Evolutionary conservation across 345 rosid genomes (phyloP).

Genomic region (Nasturtium officinale): DNA sequence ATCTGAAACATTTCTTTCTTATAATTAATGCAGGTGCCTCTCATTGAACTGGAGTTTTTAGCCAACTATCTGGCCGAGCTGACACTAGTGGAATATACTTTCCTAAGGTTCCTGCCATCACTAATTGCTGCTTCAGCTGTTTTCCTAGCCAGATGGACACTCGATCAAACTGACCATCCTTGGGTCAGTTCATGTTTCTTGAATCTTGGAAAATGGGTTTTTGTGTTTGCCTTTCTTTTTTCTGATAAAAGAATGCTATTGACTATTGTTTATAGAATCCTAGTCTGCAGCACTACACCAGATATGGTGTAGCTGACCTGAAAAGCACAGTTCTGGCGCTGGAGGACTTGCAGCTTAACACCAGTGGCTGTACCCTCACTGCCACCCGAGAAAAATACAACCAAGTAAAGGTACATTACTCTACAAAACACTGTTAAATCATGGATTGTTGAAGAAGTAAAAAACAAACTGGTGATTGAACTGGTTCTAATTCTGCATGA

Average conservation of each 20-base stretch:
- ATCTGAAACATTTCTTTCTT: slow-evolving; percentile 18
- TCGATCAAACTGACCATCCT: slow-evolving; percentile 77
- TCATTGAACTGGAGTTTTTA: slow-evolving; percentile 67
- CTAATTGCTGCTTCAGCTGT: slow-evolving; percentile 87
- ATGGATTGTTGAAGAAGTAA: slow-evolving; percentile 3
- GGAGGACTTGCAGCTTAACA: slow-evolving; percentile 77
- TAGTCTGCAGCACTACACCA: slow-evolving; percentile 86
- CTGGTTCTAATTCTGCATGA: slow-evolving; percentile 15
- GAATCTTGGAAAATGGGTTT: neutral
- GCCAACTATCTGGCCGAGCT: slow-evolving; percentile 88
- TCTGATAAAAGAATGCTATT: slow-evolving; percentile 31
- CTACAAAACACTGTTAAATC: neutral
- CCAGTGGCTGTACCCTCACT: slow-evolving; percentile 57
- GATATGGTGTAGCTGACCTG: slow-evolving; percentile 61
- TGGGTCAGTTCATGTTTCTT: slow-evolving; percentile 65
- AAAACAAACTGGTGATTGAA: slow-evolving; percentile 6
- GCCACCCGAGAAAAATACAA: slow-evolving; percentile 78
- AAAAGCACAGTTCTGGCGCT: slow-evolving; percentile 70
- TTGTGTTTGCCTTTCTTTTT: neutral
- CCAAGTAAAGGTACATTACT: slow-evolving; percentile 66
- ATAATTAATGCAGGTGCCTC: slow-evolving; percentile 54
- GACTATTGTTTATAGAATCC: slow-evolving; percentile 59
- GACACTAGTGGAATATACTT: slow-evolving; percentile 74
- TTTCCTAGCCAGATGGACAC: slow-evolving; percentile 89
- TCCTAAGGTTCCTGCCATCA: slow-evolving; percentile 79